phyloP scores from a whole-genome alignment of 192 early-diverging fungal genomes.

The Geranomyces variabilis region DNA sequence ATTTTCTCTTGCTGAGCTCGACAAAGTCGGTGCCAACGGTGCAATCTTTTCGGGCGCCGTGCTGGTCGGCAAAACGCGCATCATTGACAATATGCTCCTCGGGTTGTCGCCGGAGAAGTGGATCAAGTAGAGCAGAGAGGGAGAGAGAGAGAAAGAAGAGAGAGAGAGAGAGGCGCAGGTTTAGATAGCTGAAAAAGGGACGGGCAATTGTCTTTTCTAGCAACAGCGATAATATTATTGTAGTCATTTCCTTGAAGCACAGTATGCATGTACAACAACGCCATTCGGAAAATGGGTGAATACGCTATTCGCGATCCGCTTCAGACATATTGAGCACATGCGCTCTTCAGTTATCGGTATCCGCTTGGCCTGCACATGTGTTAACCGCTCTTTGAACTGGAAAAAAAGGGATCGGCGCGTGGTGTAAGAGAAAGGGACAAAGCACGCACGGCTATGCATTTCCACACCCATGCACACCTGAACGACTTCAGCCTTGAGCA shows the following conservation, averaged over 20 bases:
- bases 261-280: constrained; percentile 75
- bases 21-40: constrained; percentile 48
- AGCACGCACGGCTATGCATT: too few species aligned
- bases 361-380: constrained; percentile 57
- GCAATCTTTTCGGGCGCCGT: constrained; percentile 86
- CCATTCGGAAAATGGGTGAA: constrained; percentile 77
- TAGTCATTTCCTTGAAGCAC: constrained; percentile 34
- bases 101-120: constrained; percentile 41
- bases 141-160: too few species aligned
- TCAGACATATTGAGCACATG: constrained; percentile 69
- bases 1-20: constrained; percentile 64
- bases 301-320: constrained; percentile 59
- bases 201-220: too few species aligned
- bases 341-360: constrained; percentile 75
- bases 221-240: too few species aligned
- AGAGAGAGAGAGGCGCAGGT: too few species aligned
- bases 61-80: constrained; percentile 80
- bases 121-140: neutral
- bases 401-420: neutral
- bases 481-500: constrained; percentile 67
- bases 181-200: too few species aligned
- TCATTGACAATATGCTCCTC: constrained; percentile 92
- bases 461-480: too few species aligned
- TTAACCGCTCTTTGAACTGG: constrained; percentile 68
- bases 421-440: too few species aligned